A percentile compares a stretch with the other conserved stretches of the same genome.
These are phyloP conservation scores for Raddia guianensis DNA, from an alignment of 176 grass and related monocot species.

Conservation along the genomic window DNA sequence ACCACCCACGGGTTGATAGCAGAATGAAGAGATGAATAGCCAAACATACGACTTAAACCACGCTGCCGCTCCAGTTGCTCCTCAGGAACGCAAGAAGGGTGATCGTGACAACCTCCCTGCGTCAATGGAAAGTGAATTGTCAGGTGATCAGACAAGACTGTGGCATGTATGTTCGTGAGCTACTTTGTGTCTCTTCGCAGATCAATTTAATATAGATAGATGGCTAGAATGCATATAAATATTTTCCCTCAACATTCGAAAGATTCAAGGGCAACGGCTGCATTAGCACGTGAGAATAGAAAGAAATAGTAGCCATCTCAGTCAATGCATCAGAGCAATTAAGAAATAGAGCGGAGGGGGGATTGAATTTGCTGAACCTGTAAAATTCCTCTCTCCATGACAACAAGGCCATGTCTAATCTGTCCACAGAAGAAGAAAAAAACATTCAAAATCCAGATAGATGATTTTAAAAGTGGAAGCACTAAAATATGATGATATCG, in stretches of 20 bases:
- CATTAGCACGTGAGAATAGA: background rate
- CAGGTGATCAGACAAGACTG: background rate
- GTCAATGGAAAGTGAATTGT: background rate
- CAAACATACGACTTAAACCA: constrained; percentile 25
- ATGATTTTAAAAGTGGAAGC: background rate
- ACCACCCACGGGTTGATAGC: background rate
- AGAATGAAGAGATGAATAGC: constrained; percentile 16
- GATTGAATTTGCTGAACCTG: background rate
- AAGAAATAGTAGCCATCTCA: background rate
- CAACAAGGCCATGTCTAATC: background rate
- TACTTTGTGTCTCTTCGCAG: background rate
- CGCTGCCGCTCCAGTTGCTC: background rate
- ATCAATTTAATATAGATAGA: background rate
- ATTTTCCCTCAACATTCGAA: constrained; percentile 5
- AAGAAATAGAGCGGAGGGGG: background rate
- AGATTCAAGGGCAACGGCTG: background rate
- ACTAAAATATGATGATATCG: background rate
- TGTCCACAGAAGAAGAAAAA: background rate
- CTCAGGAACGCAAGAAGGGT: background rate
- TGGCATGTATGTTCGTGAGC: background rate
- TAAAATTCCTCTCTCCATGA: background rate
- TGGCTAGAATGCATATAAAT: background rate
- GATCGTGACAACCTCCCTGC: background rate
- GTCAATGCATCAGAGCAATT: background rate
- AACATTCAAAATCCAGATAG: background rate